phyloP scores from a whole-genome alignment of 2,329 filamentous ascomycete genomes.

The Pseudovirgaria hyperparasitica region DNA sequence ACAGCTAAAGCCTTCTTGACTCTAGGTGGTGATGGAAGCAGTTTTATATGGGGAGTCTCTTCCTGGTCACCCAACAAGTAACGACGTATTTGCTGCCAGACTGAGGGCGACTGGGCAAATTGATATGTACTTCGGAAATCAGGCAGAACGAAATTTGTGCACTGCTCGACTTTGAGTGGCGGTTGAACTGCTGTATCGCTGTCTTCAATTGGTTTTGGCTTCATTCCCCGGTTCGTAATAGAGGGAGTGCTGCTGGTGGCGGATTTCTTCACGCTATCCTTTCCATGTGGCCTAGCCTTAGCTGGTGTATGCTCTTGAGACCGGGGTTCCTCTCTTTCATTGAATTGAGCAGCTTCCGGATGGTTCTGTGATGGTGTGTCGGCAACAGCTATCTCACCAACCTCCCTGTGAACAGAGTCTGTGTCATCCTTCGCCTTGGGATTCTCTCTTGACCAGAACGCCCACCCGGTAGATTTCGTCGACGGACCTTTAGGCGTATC shows the following conservation, averaged over 20 bases:
- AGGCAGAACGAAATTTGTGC: conserved; percentile 55
- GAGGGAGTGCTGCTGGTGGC: conserved; percentile 12
- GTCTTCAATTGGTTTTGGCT: conserved; percentile 14
- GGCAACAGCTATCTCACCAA: conserved; percentile 37
- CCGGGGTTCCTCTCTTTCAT: conserved; percentile 21
- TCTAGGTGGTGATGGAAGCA: conserved; percentile 53
- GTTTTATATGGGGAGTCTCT: conserved; percentile 55
- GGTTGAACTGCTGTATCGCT: conserved; percentile 16
- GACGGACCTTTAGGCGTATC: conserved; percentile 24
- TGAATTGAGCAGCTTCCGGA: conserved; percentile 39
- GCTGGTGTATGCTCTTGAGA: conserved; percentile 9
- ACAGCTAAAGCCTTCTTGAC: conserved; percentile 84
- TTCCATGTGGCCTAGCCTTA: conserved; percentile 16
- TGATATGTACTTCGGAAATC: conserved; percentile 57
- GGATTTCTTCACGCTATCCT: conserved; percentile 20
- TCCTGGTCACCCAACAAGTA: conserved; percentile 34
- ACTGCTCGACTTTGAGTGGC: conserved; percentile 18
- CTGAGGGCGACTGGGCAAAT: conserved; percentile 29
- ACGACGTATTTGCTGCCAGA: conserved; percentile 30
- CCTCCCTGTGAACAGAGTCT: conserved; percentile 44
- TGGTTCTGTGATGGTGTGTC: conserved; percentile 37
- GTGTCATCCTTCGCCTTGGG: conserved; percentile 37
- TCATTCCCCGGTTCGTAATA: conserved; percentile 14
- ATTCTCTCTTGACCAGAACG: conserved; percentile 61
- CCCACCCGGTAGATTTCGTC: conserved; percentile 53